Evolutionary conservation across 2,329 filamentous ascomycete genomes (phyloP), one percentile per base, ranked within the genome.

Genomic region (Alternaria infectoria): DNA sequence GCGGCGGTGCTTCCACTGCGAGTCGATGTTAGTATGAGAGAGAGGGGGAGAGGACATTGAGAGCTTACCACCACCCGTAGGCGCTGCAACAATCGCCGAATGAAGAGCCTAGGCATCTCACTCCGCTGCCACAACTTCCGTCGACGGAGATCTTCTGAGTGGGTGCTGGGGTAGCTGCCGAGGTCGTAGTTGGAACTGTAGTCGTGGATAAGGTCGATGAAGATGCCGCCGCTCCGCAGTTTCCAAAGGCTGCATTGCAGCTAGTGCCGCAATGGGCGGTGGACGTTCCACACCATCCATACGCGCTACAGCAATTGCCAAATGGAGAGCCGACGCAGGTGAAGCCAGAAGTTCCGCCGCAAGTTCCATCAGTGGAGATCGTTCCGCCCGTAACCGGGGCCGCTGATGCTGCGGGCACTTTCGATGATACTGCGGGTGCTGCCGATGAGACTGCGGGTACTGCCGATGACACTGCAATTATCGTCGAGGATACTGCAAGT

Each of bases 21-120:
- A 47, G 5, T 45, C 12, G 40, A 46, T 47, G 3, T 56, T 13
- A 47, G 54, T 56, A 54, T 54, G 51, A 43, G 51, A 43, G 32
- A 6, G 51, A 43, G 32, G 4, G 21, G 3, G 21, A 54, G 32
- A 5, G 51, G 5, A 23, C 6, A 44, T 19, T 54, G 32, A 44
- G 51, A 54, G 32, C 51, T 54, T 54, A 54, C 51, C 51, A 85
- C 67, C 74, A 78, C n/a, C 82, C 81, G 64, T 76, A 77, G 57
- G 68, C 69, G 21, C 77, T 81, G 76, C 82, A 85, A 73, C 82
- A 84, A 66, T 79, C 74, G 5, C 82, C 82, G 63, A 81, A 83
- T 11, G 69, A 52, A 62, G 78, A 81, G 26, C 81, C 82, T 17
- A 74, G 64, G 69, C 83, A 84, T 71, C 25, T 54, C 32, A 54